A percentile compares a stretch with the other conserved stretches of the same genome.
Conservation (phyloP, 2,329 filamentous ascomycete genomes). For the Sarocladium oryzae region DNA sequence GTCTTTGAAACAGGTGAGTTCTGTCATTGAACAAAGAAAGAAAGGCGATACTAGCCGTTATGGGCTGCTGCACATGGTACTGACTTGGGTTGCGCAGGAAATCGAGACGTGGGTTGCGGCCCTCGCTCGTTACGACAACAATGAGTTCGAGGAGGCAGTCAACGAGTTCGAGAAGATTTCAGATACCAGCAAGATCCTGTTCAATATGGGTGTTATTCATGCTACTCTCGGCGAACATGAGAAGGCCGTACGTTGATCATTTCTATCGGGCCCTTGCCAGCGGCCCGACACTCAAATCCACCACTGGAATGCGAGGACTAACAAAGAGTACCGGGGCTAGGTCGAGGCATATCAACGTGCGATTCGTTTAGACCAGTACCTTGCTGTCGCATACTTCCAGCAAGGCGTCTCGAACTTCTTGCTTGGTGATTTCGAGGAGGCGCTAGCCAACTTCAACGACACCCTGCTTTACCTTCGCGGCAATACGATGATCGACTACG, state of each 20-base stretch:
- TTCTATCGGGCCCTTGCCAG: neutral
- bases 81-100: constrained; percentile 53
- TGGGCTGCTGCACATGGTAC: neutral
- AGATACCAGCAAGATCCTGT: constrained; percentile 96
- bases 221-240: constrained; percentile 94
- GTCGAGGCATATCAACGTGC: constrained; percentile 93
- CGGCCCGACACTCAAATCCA: neutral
- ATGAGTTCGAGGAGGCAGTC: constrained; percentile 89
- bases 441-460: constrained; percentile 97
- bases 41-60: neutral
- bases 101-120: constrained; percentile 98
- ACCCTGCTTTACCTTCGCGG: constrained; percentile 89
- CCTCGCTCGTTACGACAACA: constrained; percentile 88
- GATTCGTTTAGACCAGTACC: constrained; percentile 84
- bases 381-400: constrained; percentile 97
- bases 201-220: constrained; percentile 97
- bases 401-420: constrained; percentile 98
- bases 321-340: constrained; percentile 35
- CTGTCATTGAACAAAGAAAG: neutral
- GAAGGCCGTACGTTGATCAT: constrained; percentile 65
- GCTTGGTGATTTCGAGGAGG: constrained; percentile 94
- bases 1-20: constrained; percentile 54
- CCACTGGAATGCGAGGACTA: neutral
- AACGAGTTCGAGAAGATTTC: constrained; percentile 78
- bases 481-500: constrained; percentile 97